Percentiles rank a stretch among this genome's conserved stretches.
Evolutionary conservation across 805 yeast species (phyloP).

Genomic region (Schwanniomyces polymorphus): DNA sequence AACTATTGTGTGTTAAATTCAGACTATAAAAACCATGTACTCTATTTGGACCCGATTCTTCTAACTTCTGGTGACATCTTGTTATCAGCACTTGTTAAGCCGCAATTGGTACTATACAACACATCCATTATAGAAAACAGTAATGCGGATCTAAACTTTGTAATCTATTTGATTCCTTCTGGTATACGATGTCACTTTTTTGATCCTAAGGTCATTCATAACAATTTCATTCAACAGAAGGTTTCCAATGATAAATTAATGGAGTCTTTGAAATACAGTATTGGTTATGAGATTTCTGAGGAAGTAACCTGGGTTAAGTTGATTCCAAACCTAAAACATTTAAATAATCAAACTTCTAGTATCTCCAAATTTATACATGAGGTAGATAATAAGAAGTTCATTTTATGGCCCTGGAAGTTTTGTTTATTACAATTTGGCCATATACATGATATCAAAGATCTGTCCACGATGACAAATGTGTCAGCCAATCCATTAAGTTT

Average conservation of each 20-base stretch:
- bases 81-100: slow-evolving; percentile 26
- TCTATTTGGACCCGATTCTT: slow-evolving; percentile 38
- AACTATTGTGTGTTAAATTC: slow-evolving; percentile 29
- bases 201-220: slow-evolving; percentile 21
- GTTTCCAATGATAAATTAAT: slow-evolving; percentile 26
- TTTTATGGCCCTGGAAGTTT: slow-evolving; percentile 72
- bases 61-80: slow-evolving; percentile 40
- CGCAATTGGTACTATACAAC: slow-evolving; percentile 22
- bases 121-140: slow-evolving; percentile 2
- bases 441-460: slow-evolving; percentile 16
- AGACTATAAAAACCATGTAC: slow-evolving; percentile 11
- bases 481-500: slow-evolving; percentile 29
- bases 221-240: slow-evolving; percentile 16
- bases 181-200: slow-evolving; percentile 44
- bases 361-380: slow-evolving; percentile 57
- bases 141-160: slow-evolving; percentile 21
- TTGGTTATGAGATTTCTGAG: slow-evolving; percentile 26
- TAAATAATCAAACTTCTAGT: slow-evolving; percentile 66
- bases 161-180: slow-evolving; percentile 40
- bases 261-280: slow-evolving; percentile 32
- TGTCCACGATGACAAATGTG: slow-evolving; percentile 10
- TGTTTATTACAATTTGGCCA: slow-evolving; percentile 58
- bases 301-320: slow-evolving; percentile 61
- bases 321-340: slow-evolving; percentile 65
- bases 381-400: slow-evolving; percentile 53